A percentile compares a stretch with the other conserved stretches of the same genome.
Evolutionary conservation across 805 yeast species (phyloP).

Genomic region (Scheffersomyces ergatensis): DNA sequence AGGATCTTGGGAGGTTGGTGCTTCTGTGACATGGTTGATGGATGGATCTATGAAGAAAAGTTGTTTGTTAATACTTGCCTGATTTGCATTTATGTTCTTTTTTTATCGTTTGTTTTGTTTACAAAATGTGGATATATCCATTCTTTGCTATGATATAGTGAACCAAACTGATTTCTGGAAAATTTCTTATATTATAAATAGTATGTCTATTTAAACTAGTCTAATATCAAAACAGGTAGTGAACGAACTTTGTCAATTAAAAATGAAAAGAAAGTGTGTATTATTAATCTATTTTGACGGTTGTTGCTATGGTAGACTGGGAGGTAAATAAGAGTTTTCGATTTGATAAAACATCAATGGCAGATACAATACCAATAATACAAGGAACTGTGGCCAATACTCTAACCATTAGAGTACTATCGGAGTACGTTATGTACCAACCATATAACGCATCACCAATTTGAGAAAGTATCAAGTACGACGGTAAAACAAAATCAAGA

Average conservation of each 20-base stretch:
- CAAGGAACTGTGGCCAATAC: background rate
- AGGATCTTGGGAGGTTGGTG: constrained; percentile 61
- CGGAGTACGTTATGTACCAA: background rate
- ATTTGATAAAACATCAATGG: background rate
- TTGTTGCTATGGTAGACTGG: background rate
- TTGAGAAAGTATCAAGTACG: background rate
- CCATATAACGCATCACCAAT: background rate
- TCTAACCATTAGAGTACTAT: background rate
- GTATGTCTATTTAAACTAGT: too few species aligned
- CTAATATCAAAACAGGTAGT: too few species aligned
- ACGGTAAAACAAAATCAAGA: background rate
- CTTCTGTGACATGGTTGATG: background rate
- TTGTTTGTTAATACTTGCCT: too few species aligned
- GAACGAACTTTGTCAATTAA: too few species aligned
- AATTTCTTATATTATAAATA: too few species aligned
- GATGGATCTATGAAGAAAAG: too few species aligned
- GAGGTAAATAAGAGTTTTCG: background rate
- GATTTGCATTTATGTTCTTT: too few species aligned
- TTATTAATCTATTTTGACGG: background rate
- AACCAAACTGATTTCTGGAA: too few species aligned
- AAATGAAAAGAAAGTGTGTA: too few species aligned
- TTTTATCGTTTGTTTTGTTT: too few species aligned
- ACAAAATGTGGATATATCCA: too few species aligned
- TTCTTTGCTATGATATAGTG: too few species aligned
- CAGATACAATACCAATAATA: background rate